phyloP scores from a whole-genome alignment of 306 rosid genomes.

The Lagenaria siceraria region DNA sequence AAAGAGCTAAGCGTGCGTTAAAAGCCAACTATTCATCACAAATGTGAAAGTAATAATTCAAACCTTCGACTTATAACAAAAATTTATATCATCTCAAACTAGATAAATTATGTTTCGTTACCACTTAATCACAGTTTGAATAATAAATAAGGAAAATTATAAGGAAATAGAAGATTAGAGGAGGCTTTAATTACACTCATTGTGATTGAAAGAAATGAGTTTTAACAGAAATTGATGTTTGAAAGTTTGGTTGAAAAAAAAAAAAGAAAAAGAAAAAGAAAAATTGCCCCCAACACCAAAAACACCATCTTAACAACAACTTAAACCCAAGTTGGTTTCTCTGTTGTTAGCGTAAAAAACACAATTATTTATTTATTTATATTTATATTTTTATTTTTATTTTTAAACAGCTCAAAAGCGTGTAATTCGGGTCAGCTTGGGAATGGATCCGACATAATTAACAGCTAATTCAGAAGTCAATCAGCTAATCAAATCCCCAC shows the following conservation, averaged over 20 bases:
- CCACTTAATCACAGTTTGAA: too few species aligned
- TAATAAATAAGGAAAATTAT: not conserved
- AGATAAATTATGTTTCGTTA: too few species aligned
- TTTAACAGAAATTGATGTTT: slow-evolving; percentile 3
- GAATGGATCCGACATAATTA: slow-evolving; percentile 1
- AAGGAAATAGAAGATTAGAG: not conserved
- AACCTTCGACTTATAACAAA: too few species aligned
- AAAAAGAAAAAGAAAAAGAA: not conserved
- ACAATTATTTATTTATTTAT: not conserved
- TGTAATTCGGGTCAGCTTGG: not conserved
- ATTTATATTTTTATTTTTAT: not conserved
- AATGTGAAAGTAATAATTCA: too few species aligned
- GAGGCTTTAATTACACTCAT: slow-evolving; percentile 1
- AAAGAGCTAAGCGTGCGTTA: too few species aligned
- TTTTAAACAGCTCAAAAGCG: slow-evolving; percentile 3
- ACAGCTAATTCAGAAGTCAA: slow-evolving; percentile 6
- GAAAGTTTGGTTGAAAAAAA: not conserved
- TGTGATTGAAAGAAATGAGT: not conserved
- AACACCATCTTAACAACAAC: not conserved
- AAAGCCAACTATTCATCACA: too few species aligned
- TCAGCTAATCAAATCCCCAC: slow-evolving; percentile 7
- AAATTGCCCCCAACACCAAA: not conserved
- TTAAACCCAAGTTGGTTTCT: not conserved
- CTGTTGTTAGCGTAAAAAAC: not conserved
- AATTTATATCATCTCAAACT: too few species aligned